Percentiles rank a stretch among this genome's conserved stretches.
Evolutionary conservation across 331 rosid species (phyloP).

Genomic region (Acacia concinna): DNA sequence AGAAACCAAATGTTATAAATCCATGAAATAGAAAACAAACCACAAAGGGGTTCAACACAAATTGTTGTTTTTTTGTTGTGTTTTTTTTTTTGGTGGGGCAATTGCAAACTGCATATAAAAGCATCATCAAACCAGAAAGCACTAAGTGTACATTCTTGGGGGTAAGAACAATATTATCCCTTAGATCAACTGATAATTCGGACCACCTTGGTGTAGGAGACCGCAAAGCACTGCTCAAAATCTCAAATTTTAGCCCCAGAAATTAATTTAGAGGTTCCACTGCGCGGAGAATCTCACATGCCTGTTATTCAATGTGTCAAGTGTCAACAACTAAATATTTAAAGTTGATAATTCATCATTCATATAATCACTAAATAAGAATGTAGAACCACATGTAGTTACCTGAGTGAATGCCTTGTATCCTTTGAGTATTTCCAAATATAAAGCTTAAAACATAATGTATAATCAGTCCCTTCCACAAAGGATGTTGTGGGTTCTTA

Average conservation of each 20-base stretch:
- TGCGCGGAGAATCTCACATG: constrained; percentile 93
- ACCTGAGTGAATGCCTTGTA: constrained; percentile 99
- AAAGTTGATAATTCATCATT: constrained; percentile 25
- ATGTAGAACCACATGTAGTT: not conserved
- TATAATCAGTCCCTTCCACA: constrained; percentile 99
- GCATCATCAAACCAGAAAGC: constrained; percentile 19
- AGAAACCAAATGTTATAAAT: constrained; percentile 28
- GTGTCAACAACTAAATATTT: constrained; percentile 21
- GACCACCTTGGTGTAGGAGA: constrained; percentile 81
- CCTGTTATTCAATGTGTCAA: constrained; percentile 52
- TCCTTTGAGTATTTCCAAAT: constrained; percentile 94
- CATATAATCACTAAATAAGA: not conserved
- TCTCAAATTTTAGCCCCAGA: constrained; percentile 58
- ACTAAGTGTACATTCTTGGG: constrained; percentile 96
- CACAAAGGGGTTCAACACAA: not conserved
- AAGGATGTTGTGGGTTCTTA: constrained; percentile 63
- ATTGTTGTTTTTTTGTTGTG: no score
- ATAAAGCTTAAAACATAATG: no score
- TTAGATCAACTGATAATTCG: constrained; percentile 69
- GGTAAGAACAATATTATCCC: constrained; percentile 82
- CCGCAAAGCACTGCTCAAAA: constrained; percentile 63
- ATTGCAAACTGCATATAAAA: constrained; percentile 19
- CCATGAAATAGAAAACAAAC: constrained; percentile 20
- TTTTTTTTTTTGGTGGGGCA: no score
- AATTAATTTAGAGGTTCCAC: constrained; percentile 93